These are phyloP conservation scores for Entomortierella beljakovae DNA, from an alignment of 192 early-diverging fungal species.

Conservation along the genomic window DNA sequence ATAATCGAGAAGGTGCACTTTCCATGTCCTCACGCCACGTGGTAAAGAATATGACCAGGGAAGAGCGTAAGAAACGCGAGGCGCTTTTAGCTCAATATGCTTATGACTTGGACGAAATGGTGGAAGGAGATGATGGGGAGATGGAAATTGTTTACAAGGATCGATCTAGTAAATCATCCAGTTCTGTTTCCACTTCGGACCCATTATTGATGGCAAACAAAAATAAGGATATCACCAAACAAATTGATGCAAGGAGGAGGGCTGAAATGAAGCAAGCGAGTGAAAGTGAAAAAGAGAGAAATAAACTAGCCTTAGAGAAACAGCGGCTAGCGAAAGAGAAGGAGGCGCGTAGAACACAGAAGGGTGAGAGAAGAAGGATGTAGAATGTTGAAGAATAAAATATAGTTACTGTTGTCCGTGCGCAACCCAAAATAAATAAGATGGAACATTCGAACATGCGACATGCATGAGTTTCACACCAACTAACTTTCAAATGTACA, in stretches of 20 bases:
- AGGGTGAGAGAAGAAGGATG: slow-evolving; percentile 65
- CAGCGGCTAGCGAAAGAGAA: slow-evolving; percentile 60
- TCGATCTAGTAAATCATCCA: slow-evolving; percentile 17
- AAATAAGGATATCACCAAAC: slow-evolving; percentile 69
- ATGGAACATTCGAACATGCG: background rate
- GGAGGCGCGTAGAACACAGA: slow-evolving; percentile 63
- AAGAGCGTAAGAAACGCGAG: slow-evolving; percentile 64
- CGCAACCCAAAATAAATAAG: no score
- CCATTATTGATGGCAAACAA: slow-evolving; percentile 62
- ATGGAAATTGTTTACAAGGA: slow-evolving; percentile 72
- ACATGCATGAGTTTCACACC: no score
- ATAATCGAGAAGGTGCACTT: slow-evolving; percentile 20
- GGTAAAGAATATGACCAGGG: slow-evolving; percentile 62
- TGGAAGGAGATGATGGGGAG: slow-evolving; percentile 70
- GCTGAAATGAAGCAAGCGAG: slow-evolving; percentile 60
- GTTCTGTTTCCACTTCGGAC: slow-evolving; percentile 13
- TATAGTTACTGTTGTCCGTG: no score
- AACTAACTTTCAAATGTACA: no score
- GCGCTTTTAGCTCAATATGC: slow-evolving; percentile 67
- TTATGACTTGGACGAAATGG: slow-evolving; percentile 69
- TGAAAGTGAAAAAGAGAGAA: slow-evolving; percentile 66
- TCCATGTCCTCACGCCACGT: slow-evolving; percentile 42
- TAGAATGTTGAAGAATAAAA: slow-evolving; percentile 24
- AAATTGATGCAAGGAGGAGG: slow-evolving; percentile 64
- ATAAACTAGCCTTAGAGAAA: slow-evolving; percentile 63